Evolutionary conservation across 176 grass and related monocot genomes (phyloP), one percentile per base, ranked within the genome.

Genomic region (Puya raimondii): DNA sequence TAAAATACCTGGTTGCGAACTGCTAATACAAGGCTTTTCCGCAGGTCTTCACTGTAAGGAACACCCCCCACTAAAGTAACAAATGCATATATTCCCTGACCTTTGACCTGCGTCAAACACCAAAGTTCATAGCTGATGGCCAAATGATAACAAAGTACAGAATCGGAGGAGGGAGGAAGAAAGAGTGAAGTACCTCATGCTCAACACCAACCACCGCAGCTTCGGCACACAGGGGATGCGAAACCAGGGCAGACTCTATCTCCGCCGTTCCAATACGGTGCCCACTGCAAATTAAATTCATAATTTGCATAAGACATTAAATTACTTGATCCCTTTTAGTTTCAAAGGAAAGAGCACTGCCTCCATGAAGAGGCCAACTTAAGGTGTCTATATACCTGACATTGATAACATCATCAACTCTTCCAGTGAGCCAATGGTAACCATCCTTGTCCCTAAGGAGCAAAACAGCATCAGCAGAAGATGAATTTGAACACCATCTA

Each of bases 401-500:
- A 61, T 99, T 99, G 69, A 99, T 99, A 68, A 99, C 94, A 80
- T 99, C 89, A 72, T 99, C 94, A 72, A 99, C 94, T 80, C 94
- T 92, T 67, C 94, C 89, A 2, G 89, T 99, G 65, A 99, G 80
- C 90, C 90, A 99, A 70, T 90, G 56, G 77, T 93, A 99, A 52
- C 94, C 89, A 23, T 99, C 89, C 70, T 93, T 84, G 80, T 99
- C 94, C 87, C 94, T 96, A 65, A 23, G 21, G 33, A 42, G 33
- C 33, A 84, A 69, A 64, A 69, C 73, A 71, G 85, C 26, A 66
- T 64, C 54, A 53, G 67, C 65, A 80, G 50, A 57, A 64, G 9
- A 54, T 27, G 16, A 69, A 14, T 18, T n/a, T 59, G 1, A 15
- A 20, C 9, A 9, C 54, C 5, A 59, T 59, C n/a, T 20, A 59